Conservation (phyloP, 2,329 filamentous ascomycete genomes). For the Microcyclosporella mali region DNA sequence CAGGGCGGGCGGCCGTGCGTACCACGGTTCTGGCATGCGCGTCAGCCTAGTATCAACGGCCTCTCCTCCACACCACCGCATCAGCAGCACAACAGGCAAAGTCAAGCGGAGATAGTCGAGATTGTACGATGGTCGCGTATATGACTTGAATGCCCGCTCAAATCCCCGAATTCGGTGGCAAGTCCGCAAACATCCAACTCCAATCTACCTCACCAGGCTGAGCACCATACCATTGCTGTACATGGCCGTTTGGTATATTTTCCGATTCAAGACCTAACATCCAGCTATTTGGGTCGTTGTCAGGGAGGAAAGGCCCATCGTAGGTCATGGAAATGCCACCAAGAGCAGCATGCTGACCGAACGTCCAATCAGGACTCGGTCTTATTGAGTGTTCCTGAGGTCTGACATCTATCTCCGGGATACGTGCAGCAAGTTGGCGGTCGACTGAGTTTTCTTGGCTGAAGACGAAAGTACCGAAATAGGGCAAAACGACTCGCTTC, state of each 20-base stretch:
- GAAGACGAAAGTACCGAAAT: conserved; percentile 8
- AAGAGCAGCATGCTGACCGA: neutral
- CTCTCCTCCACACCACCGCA: no score
- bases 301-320: neutral
- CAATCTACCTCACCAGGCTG: conserved; percentile 1
- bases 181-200: conserved; percentile 10
- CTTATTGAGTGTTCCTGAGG: neutral
- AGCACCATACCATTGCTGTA: no score
- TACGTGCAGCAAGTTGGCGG: no score
- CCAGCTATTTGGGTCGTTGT: neutral
- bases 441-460: neutral
- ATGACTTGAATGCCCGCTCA: neutral
- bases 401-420: no score
- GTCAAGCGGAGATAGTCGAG: no score
- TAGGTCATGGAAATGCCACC: neutral
- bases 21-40: no score
- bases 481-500: conserved; percentile 7
- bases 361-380: no score
- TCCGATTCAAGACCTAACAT: neutral
- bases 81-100: no score
- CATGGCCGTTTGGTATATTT: no score
- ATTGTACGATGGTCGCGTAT: no score
- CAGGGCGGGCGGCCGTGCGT: no score
- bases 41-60: no score
- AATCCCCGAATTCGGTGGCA: conserved; percentile 2